Percentiles rank a stretch among this genome's conserved stretches.
Evolutionary conservation across 768 basidiomycete genomes (phyloP).

Genomic region (Trametes meyenii): DNA sequence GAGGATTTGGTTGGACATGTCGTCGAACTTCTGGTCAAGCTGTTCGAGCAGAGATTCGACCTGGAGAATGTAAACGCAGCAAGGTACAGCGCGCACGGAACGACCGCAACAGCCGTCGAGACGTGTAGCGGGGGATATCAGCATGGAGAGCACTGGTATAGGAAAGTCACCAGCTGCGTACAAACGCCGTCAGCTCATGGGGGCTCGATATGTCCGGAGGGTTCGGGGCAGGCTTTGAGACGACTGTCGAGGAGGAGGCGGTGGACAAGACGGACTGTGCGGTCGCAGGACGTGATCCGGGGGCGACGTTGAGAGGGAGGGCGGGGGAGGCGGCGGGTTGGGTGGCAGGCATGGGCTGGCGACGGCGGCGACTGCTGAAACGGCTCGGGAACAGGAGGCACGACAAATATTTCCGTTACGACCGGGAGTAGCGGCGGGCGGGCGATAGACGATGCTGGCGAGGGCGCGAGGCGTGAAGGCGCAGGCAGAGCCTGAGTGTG

Average conservation of each 20-base stretch:
- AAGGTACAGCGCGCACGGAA: neutral
- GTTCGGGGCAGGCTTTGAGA: constrained; percentile 28
- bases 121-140: neutral
- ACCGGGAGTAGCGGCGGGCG: neutral
- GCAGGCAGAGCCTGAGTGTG: too few species aligned
- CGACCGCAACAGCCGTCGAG: neutral
- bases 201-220: constrained; percentile 84
- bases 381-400: neutral
- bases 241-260: constrained; percentile 24
- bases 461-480: too few species aligned
- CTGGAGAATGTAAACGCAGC: constrained; percentile 41
- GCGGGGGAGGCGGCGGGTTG: constrained; percentile 52
- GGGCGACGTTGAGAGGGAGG: constrained; percentile 62
- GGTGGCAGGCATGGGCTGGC: constrained; percentile 18
- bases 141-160: neutral
- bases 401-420: neutral
- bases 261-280: constrained; percentile 36
- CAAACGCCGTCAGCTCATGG: constrained; percentile 93
- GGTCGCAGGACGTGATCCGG: constrained; percentile 41
- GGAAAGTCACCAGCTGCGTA: constrained; percentile 45
- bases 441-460: neutral
- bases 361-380: neutral
- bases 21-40: constrained; percentile 88
- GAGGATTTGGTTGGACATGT: constrained; percentile 90
- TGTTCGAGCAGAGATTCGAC: constrained; percentile 88